Evolutionary conservation across 106 monocot species (phyloP), one percentile per base, ranked within the genome.

Genomic region (Triglochin maritima): DNA sequence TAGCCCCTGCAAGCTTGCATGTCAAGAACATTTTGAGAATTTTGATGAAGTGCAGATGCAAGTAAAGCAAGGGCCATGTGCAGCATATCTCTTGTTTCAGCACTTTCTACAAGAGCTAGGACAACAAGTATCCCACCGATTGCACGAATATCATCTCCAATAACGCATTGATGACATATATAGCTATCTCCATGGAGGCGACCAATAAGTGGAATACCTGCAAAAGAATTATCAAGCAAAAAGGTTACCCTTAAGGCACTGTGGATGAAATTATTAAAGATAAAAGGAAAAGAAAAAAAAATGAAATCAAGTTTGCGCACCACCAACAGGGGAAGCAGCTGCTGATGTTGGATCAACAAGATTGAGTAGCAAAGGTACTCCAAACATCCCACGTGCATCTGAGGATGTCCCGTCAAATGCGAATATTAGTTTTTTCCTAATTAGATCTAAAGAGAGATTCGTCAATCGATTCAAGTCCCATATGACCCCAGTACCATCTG

Each of bases 291-390:
- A 11, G 44, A 46, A 16, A 57, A 45, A 56, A 9, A 8, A 1
- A 41, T 8, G 52, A 13, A 60, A 16, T 6, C 7, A 8, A 59
- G 8, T 10, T 8, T 72, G 70, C 82, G 57, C 13, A 98, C 98
- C 98, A 68, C 98, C 98, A 74, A 98, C 92, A 47, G 98, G 92
- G 44, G 98, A 98, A 79, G 98, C 92, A 78, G 92, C 92, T 65
- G 92, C 84, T 58, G 98, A 92, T 53, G 74, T 73, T 71, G 98
- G 91, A 75, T 98, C 98, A 44, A 98, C 89, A 69, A 98, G 82
- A 89, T 98, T 98, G 65, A 92, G 80, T 78, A 98, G 73, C 29
- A 92, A 92, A 46, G 78, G 60, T 56, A 82, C 84, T 50, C 98
- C 98, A 74, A 92, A 89, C 74, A 84, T 61, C 14, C 77, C 59